These are phyloP conservation scores for Quercus tomentella DNA, from an alignment of 331 rosid species.

Conservation along the genomic window DNA sequence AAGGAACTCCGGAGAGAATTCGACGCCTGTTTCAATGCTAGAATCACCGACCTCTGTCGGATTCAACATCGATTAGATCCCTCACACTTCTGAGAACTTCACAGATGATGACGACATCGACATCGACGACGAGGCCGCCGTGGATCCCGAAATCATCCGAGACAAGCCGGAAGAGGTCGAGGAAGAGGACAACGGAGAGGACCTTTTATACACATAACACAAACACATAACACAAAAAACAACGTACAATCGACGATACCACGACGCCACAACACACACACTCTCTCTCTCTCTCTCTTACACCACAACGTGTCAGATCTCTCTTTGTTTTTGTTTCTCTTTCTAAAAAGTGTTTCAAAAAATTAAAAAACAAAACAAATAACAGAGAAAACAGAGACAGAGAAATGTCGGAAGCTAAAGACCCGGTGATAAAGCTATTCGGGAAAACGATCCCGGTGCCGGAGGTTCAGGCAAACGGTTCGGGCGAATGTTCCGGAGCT, in stretches of 20 bases:
- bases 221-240: no score
- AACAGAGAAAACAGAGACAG: neutral
- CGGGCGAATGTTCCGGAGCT: slow-evolving; percentile 28
- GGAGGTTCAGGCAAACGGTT: slow-evolving; percentile 22
- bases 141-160: no score
- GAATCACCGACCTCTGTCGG: slow-evolving; percentile 66
- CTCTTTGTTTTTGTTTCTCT: slow-evolving; percentile 17
- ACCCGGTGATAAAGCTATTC: slow-evolving; percentile 86
- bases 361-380: neutral
- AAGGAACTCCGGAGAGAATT: no score
- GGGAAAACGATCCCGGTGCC: slow-evolving; percentile 75
- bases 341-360: neutral
- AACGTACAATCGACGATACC: slow-evolving; percentile 1
- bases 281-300: slow-evolving; percentile 9
- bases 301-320: slow-evolving; percentile 39
- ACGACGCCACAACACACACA: neutral
- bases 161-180: no score
- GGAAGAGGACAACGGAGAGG: no score
- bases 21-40: slow-evolving; percentile 44
- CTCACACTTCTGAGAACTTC: slow-evolving; percentile 56
- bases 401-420: slow-evolving; percentile 66
- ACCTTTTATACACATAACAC: no score
- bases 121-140: no score
- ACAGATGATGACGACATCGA: neutral
- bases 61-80: slow-evolving; percentile 86